Base-by-base conservation (phyloP, 75 land plant species). In the Larix kaempferi region DNA sequence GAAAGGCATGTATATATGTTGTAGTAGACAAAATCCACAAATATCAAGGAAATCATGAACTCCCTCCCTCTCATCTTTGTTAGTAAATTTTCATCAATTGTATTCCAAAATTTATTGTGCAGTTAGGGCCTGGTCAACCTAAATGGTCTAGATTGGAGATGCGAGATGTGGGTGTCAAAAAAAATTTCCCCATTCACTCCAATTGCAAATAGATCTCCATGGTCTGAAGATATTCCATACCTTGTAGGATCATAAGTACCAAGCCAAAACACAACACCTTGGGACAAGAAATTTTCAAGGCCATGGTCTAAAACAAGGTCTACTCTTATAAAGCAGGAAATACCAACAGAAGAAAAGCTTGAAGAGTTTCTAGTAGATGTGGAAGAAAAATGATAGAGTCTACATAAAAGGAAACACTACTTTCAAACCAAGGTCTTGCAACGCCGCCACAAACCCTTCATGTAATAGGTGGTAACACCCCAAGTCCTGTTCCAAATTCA, bases 281-380 rank as follows among this genome's bases (percentile, higher is more conserved):
- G 75, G 35, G 87, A 84, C 44, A 74, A 75, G 71, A 75, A 74
- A 35, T 56, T 69, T 19, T 71, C 78, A 17, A 82, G 82, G 35
- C 92, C 98, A 44, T 90, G 94, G 93, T 85, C 90, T 56, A 87
- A 77, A 76, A 86, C 84, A 35, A 74, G 91, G 65, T 61, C 86
- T 15, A 63, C 84, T 41, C 35, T 62, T 54, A 22, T 63, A 23
- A 98, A 87, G 77, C 94, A 93, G 5, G 87, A 87, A 19, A 93
- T 98, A 73, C 76, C 72, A 35, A 87, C 88, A 35, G 98, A 95
- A 85, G 90, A 88, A 71, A 84, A 85, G 79, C 89, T 98, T 56
- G 89, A 91, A 73, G 76, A 86, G 74, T 98, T 95, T 76, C 80
- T 98, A 56, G 88, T 90, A 56, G 94, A 93, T 69, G 91, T 92